Percentiles rank a stretch among this genome's conserved stretches.
Conservation (phyloP, 2,329 filamentous ascomycete species). For the Phialemoniopsis sp. region DNA sequence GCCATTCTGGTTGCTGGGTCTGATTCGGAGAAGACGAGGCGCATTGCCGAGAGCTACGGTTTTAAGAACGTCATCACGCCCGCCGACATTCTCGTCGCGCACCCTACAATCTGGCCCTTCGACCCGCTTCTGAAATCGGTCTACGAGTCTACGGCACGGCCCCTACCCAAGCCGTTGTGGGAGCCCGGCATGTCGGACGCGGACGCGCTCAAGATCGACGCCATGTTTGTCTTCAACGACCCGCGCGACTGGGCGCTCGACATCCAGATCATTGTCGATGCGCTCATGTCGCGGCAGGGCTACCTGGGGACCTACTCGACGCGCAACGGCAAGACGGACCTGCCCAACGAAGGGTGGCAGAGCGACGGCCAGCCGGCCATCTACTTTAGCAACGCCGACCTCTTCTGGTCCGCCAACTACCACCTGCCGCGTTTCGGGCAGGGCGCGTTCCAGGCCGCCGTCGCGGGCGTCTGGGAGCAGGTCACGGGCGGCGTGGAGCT, state of each 20-base stretch:
- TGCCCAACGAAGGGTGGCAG: constrained; percentile 77
- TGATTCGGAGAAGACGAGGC: constrained; percentile 61
- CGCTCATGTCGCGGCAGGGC: constrained; percentile 75
- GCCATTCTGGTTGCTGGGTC: constrained; percentile 74
- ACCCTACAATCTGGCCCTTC: constrained; percentile 82
- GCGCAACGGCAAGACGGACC: constrained; percentile 60
- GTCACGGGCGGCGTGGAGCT: constrained; percentile 62
- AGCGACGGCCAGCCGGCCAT: constrained; percentile 74
- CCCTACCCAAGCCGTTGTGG: constrained; percentile 41
- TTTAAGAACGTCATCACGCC: constrained; percentile 82
- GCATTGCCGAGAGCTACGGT: constrained; percentile 73
- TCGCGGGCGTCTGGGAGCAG: constrained; percentile 75
- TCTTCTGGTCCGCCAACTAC: constrained; percentile 84
- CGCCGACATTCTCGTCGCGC: constrained; percentile 72
- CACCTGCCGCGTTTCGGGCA: constrained; percentile 85
- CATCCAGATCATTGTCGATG: constrained; percentile 76
- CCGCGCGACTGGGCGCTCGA: constrained; percentile 95
- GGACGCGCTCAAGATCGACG: constrained; percentile 70
- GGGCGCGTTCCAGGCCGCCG: constrained; percentile 79
- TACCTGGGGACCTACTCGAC: constrained; percentile 74
- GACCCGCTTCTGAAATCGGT: constrained; percentile 59
- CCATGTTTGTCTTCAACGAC: constrained; percentile 92
- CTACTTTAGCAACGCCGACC: constrained; percentile 87
- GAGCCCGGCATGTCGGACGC: constrained; percentile 8
- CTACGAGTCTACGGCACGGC: constrained; percentile 54